Evolutionary conservation across 495 filamentous ascomycete species (phyloP).

Genomic region (Entonaema liquescens): DNA sequence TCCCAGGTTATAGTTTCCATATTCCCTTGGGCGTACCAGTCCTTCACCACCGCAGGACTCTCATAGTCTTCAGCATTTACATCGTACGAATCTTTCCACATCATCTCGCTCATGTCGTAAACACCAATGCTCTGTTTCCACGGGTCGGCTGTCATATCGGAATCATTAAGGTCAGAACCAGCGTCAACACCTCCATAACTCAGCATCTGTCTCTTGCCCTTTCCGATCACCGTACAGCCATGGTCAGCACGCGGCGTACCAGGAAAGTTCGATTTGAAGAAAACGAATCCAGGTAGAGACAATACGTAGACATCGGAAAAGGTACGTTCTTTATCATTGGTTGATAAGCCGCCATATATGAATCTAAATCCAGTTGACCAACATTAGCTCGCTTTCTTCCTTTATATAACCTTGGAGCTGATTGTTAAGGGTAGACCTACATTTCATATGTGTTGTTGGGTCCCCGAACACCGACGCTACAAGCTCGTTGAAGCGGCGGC

Average conservation of each 20-base stretch:
- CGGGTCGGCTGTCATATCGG: conserved; percentile 46
- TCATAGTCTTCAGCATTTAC: conserved; percentile 49
- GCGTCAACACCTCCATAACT: conserved; percentile 48
- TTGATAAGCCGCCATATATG: conserved; percentile 46
- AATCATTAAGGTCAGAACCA: conserved; percentile 28
- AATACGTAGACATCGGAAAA: conserved; percentile 52
- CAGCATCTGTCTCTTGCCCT: conserved; percentile 53
- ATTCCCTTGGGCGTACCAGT: conserved; percentile 47
- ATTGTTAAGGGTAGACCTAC: conserved; percentile 10
- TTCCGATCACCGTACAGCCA: conserved; percentile 48
- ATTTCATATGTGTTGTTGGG: conserved; percentile 51
- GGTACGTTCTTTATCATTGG: background rate
- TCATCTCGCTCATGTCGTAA: conserved; percentile 53
- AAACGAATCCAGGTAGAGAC: conserved; percentile 58
- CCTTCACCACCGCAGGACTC: conserved; percentile 39
- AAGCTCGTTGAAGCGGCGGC: conserved; percentile 30
- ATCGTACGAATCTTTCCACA: conserved; percentile 51
- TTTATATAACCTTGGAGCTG: background rate
- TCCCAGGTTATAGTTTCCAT: conserved; percentile 44
- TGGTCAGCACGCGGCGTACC: conserved; percentile 43
- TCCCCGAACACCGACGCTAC: conserved; percentile 44
- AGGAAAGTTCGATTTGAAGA: conserved; percentile 44
- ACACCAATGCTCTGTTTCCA: conserved; percentile 52
- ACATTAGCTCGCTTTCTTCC: background rate
- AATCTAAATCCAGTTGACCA: conserved; percentile 40